phyloP scores from a whole-genome alignment of 441 rosid species.

The Breynia disticha region DNA sequence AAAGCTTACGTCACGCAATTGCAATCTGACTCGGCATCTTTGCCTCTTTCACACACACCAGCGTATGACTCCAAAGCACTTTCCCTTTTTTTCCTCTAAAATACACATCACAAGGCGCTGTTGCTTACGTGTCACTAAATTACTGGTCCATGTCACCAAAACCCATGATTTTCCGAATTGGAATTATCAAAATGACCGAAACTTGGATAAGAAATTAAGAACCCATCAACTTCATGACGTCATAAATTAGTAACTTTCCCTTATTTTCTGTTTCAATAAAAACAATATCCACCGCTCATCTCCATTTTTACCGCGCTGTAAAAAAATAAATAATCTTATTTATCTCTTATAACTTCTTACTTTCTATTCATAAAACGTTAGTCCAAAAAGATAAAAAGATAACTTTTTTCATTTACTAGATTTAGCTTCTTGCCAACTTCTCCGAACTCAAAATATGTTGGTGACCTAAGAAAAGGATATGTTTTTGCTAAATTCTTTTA shows the following conservation, averaged over 20 bases:
- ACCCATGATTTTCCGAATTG: neutral
- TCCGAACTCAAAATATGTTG: too few relatives aligned
- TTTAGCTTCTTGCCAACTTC: too few relatives aligned
- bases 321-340: neutral
- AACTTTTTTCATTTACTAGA: too few relatives aligned
- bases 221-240: slow-evolving; percentile 3
- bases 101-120: slow-evolving; percentile 8
- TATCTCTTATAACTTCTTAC: too few relatives aligned
- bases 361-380: too few relatives aligned
- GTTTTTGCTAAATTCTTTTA: too few relatives aligned
- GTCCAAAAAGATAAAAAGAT: too few relatives aligned
- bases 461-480: too few relatives aligned
- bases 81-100: neutral
- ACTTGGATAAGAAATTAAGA: slow-evolving; percentile 20
- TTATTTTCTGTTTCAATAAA: neutral
- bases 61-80: neutral
- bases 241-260: slow-evolving; percentile 10
- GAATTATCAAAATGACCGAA: slow-evolving; percentile 13
- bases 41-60: too few relatives aligned
- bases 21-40: too few relatives aligned
- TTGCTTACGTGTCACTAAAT: neutral
- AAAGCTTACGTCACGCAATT: neutral
- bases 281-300: neutral
- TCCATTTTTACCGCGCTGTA: neutral
- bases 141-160: slow-evolving; percentile 17